Evolutionary conservation across 495 filamentous ascomycete genomes (phyloP).

Genomic region (Hypomontagnella submonticulosa): DNA sequence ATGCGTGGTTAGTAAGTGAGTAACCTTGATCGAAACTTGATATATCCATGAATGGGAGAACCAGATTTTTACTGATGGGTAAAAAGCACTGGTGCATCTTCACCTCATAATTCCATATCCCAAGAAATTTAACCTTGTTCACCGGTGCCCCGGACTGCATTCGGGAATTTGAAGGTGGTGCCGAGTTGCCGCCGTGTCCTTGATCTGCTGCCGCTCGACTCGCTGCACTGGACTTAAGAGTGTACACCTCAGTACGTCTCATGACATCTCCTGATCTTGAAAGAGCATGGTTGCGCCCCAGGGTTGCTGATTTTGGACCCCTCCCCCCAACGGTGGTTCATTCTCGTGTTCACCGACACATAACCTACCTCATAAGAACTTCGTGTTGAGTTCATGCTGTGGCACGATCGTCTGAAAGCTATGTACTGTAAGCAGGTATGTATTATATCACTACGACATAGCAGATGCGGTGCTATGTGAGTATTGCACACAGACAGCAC

Average conservation of each 20-base stretch:
- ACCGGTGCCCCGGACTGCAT: conserved; percentile 31
- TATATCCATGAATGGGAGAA: conserved; percentile 8
- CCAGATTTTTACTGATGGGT: conserved; percentile 11
- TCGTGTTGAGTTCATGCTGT: conserved; percentile 33
- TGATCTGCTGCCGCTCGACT: conserved; percentile 24
- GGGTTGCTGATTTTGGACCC: conserved; percentile 28
- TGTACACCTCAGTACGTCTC: conserved; percentile 25
- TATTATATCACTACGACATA: conserved; percentile 1
- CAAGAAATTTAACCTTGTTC: conserved; percentile 11
- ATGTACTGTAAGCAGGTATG: too few relatives aligned
- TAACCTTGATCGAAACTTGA: conserved; percentile 5
- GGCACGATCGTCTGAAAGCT: conserved; percentile 10
- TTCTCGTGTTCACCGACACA: conserved; percentile 30
- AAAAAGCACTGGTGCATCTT: conserved; percentile 3
- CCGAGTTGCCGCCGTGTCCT: conserved; percentile 34
- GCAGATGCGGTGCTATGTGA: background rate
- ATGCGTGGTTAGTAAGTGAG: conserved; percentile 14
- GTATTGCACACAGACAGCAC: too few relatives aligned
- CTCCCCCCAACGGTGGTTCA: conserved; percentile 6
- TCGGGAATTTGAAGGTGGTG: conserved; percentile 37
- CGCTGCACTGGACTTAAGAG: conserved; percentile 17
- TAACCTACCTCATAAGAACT: conserved; percentile 26
- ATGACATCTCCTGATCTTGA: conserved; percentile 44
- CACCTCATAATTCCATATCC: conserved; percentile 15
- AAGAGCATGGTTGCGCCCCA: conserved; percentile 27